These are phyloP conservation scores for Tylopilus sp. DNA, from an alignment of 768 basidiomycete species.

Conservation along the genomic window DNA sequence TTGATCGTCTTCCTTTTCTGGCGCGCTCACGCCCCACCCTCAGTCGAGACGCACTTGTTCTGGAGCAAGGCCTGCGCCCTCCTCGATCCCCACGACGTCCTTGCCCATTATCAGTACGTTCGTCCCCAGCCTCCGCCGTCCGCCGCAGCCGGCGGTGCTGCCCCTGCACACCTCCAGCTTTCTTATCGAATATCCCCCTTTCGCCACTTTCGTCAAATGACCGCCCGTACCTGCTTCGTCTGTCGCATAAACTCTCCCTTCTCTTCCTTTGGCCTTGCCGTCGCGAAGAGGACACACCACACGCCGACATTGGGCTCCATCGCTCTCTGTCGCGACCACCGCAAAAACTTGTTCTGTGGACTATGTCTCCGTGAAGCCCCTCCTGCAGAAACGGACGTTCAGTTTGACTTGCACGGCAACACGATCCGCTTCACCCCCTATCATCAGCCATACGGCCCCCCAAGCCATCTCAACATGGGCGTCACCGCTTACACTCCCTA, in stretches of 20 bases:
- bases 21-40: constrained; percentile 2
- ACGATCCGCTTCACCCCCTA: constrained; percentile 30
- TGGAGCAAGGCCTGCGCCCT: constrained; percentile 63
- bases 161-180: constrained; percentile 30
- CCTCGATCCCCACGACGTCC: constrained; percentile 59
- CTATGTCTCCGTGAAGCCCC: constrained; percentile 67
- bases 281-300: constrained; percentile 43
- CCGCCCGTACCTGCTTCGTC: constrained; percentile 52
- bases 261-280: constrained; percentile 46
- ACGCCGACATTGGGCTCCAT: constrained; percentile 46
- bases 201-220: constrained; percentile 61
- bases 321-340: constrained; percentile 61
- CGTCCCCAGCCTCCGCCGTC: constrained; percentile 35
- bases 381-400: constrained; percentile 37
- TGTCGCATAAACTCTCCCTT: constrained; percentile 67
- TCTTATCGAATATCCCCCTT: constrained; percentile 47
- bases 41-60: constrained; percentile 68
- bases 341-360: constrained; percentile 60
- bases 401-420: constrained; percentile 33
- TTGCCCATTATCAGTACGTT: constrained; percentile 47
- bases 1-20: background rate
- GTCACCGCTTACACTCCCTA: constrained; percentile 27
- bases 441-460: constrained; percentile 29
- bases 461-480: constrained; percentile 17
- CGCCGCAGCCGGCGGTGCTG: constrained; percentile 31